Evolutionary conservation across 2,329 filamentous ascomycete genomes (phyloP).

Genomic region (Hypoxylon sp.): DNA sequence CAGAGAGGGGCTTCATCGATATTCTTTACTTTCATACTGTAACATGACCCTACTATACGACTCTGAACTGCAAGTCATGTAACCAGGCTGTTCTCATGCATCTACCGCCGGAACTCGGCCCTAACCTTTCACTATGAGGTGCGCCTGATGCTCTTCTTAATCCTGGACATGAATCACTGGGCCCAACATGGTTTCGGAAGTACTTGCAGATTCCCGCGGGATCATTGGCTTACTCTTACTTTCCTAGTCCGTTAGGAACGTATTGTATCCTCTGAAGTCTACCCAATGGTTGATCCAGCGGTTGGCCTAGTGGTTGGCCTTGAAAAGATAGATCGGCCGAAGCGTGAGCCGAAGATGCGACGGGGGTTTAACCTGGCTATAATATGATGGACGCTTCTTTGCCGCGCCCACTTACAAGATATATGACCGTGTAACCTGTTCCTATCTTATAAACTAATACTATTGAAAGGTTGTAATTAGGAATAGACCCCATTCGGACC

Average conservation of each 20-base stretch:
- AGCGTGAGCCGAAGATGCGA: slow-evolving; percentile 24
- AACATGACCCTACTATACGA: background rate
- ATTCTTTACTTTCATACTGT: background rate
- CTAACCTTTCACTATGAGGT: background rate
- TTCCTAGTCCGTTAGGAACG: slow-evolving; percentile 4
- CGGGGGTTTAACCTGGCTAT: slow-evolving; percentile 11
- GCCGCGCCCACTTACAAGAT: background rate
- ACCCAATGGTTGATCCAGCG: background rate
- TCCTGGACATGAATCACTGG: background rate
- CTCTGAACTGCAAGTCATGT: background rate
- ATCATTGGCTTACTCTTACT: slow-evolving; percentile 4
- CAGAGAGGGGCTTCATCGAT: background rate
- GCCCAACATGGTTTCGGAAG: background rate
- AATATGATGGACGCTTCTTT: slow-evolving; percentile 7
- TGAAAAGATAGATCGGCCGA: slow-evolving; percentile 3
- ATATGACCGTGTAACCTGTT: background rate
- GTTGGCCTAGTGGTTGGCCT: too few relatives aligned
- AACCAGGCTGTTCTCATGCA: background rate
- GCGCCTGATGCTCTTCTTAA: background rate
- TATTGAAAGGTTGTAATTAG: background rate
- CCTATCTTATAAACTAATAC: background rate
- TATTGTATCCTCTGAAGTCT: background rate
- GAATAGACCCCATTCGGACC: too few relatives aligned
- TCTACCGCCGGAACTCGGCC: slow-evolving; percentile 10
- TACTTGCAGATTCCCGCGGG: background rate